Evolutionary conservation across 176 grass and related monocot species (phyloP).

Genomic region (Elaeis guineensis): DNA sequence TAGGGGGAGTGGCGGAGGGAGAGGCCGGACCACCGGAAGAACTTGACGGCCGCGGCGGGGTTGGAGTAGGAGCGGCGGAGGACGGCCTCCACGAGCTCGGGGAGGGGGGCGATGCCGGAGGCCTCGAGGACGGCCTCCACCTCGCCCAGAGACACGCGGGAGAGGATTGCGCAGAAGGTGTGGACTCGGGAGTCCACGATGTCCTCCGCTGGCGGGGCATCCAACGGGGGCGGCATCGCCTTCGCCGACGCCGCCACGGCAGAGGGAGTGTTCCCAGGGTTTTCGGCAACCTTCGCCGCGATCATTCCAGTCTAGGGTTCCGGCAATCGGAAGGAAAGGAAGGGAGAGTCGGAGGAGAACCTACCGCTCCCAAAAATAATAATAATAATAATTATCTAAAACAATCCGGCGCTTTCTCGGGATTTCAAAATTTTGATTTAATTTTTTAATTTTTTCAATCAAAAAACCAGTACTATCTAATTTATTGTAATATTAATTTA

Average conservation of each 20-base stretch:
- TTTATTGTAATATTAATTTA: no score
- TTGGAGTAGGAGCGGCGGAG: constrained; percentile 41
- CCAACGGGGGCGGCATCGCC: not conserved
- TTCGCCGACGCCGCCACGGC: not conserved
- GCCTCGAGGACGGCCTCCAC: constrained; percentile 44
- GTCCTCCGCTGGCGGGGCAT: not conserved
- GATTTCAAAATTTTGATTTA: no score
- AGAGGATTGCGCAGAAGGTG: constrained; percentile 24
- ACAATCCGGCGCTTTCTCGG: no score
- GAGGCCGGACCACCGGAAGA: constrained; percentile 57
- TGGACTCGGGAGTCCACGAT: constrained; percentile 23
- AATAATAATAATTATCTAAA: no score
- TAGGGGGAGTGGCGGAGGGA: constrained; percentile 34
- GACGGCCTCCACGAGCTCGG: constrained; percentile 50
- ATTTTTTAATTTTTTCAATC: no score
- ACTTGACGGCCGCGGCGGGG: constrained; percentile 49
- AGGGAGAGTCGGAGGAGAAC: no score
- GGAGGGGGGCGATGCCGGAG: constrained; percentile 33
- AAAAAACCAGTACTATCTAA: no score
- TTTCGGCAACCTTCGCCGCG: no score
- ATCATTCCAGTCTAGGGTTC: no score
- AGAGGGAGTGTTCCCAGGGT: no score
- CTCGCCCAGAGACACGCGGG: constrained; percentile 17
- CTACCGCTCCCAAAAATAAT: no score
- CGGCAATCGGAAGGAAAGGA: no score